Conservation (phyloP, 164 flowering plant species). For the Macadamia integrifolia region DNA sequence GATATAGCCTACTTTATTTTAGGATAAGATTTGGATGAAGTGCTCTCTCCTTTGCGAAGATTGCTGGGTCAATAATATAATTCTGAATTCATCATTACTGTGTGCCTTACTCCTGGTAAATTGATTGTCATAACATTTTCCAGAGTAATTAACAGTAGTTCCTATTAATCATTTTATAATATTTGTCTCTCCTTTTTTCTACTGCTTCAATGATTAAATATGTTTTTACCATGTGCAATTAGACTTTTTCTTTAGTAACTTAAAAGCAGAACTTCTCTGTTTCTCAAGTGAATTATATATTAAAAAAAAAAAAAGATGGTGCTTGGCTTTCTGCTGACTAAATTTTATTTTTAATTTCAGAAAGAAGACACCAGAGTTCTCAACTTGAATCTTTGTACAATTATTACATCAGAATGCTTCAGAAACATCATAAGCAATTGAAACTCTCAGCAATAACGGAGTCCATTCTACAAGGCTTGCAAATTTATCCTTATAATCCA, state of each 20-base stretch:
- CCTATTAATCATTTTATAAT: neutral
- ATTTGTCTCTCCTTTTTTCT: neutral
- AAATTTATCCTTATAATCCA: slow-evolving; percentile 69
- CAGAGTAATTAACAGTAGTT: no score
- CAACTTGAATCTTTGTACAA: slow-evolving; percentile 68
- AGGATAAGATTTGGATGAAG: no score
- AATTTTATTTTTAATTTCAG: slow-evolving; percentile 33
- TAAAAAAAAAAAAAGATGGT: neutral
- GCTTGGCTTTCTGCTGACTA: neutral
- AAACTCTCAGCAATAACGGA: slow-evolving; percentile 49
- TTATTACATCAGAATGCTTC: slow-evolving; percentile 53
- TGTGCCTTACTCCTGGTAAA: no score
- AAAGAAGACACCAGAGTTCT: slow-evolving; percentile 63
- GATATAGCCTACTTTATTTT: no score
- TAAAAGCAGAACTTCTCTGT: neutral
- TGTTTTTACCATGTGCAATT: neutral
- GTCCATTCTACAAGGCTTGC: slow-evolving; percentile 56
- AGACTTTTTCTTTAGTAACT: neutral
- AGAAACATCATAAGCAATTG: slow-evolving; percentile 35
- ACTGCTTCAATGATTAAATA: neutral
- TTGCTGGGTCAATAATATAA: no score
- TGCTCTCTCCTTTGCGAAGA: no score
- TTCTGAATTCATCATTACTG: no score
- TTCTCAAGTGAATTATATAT: neutral
- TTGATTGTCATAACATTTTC: no score